Base-by-base conservation (phyloP, 495 filamentous ascomycete genomes). In the Hyaloscypha hepaticicola region DNA sequence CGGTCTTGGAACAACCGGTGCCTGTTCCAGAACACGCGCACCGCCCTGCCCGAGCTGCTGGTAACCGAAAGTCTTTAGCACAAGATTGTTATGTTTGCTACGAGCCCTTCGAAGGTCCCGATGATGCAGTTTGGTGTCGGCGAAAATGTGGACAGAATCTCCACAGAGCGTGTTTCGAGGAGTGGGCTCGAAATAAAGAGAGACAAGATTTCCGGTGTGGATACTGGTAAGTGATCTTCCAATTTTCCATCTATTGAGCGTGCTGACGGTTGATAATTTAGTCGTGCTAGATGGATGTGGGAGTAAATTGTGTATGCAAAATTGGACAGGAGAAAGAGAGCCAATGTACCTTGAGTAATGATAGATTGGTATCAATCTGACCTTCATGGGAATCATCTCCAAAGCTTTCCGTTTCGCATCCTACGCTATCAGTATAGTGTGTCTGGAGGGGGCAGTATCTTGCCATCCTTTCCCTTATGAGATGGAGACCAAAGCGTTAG, bases 131-230 rank as follows among this genome's bases (percentile, higher is more conserved):
- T 12, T 58, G 33, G 29, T 58, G 56, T 21, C 28, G 33, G 14
- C 25, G 55, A 3, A 3, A 24, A 41, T 58, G 56, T 41, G 56
- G 56, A 3, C 56, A 58, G 33, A 58, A 58, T n/a, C 21, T 58
- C 8, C 56, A 58, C 45, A 21, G 14, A 24, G 56, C 21, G 19
- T 58, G 56, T 38, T 38, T 58, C 9, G 28, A 34, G 11, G 14
- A 21, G 9, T 58, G 56, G 56, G 19, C 11, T 45, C 4, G 56
- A 24, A 26, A 34, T 14, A 24, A 41, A 8, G 24, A 34, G 22
- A 24, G 33, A 14, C 12, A 19, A 22, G 28, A 38, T 12, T 11
- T 25, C 2, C 16, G 5, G 12, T 58, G 56, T 31, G 28, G 28
- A 22, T 58, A 22, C 24, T 58, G 56, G 56, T 58, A 58, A 22